These are phyloP conservation scores for Diplodia intermedia DNA, from an alignment of 2,329 filamentous ascomycete genomes.

Conservation along the genomic window DNA sequence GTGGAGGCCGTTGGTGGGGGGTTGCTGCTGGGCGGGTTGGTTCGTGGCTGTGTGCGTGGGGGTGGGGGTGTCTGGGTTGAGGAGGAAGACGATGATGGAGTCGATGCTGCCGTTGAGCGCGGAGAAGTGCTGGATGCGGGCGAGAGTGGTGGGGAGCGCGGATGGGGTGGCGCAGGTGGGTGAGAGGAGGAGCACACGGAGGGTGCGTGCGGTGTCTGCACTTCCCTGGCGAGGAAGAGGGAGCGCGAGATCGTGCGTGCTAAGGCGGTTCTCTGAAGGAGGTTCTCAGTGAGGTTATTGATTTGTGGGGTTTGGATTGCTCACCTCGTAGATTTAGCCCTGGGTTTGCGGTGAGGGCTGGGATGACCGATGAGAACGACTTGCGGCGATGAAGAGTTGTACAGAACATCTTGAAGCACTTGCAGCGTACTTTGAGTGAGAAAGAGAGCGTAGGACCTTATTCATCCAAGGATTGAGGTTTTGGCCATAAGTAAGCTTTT, in stretches of 20 bases:
- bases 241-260: constrained; percentile 30
- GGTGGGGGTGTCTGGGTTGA: neutral
- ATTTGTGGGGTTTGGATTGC: neutral
- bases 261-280: constrained; percentile 16
- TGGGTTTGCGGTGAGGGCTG: constrained; percentile 41
- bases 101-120: constrained; percentile 18
- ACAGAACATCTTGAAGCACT: constrained; percentile 47
- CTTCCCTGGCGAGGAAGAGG: constrained; percentile 12
- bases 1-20: constrained; percentile 3
- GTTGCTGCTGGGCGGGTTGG: neutral
- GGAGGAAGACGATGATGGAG: constrained; percentile 21
- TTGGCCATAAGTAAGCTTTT: neutral
- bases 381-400: constrained; percentile 49
- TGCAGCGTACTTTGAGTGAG: neutral
- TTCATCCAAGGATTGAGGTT: neutral
- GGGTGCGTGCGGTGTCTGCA: neutral
- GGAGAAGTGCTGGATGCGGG: constrained; percentile 28
- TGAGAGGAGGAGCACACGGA: constrained; percentile 30
- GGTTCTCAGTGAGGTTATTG: neutral
- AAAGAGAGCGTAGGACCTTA: neutral
- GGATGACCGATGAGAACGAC: constrained; percentile 48
- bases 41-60: neutral
- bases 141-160: constrained; percentile 8
- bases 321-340: constrained; percentile 44
- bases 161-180: constrained; percentile 1